These are phyloP conservation scores for Stemphylium beticola DNA, from an alignment of 2,329 filamentous ascomycete species.

Conservation along the genomic window DNA sequence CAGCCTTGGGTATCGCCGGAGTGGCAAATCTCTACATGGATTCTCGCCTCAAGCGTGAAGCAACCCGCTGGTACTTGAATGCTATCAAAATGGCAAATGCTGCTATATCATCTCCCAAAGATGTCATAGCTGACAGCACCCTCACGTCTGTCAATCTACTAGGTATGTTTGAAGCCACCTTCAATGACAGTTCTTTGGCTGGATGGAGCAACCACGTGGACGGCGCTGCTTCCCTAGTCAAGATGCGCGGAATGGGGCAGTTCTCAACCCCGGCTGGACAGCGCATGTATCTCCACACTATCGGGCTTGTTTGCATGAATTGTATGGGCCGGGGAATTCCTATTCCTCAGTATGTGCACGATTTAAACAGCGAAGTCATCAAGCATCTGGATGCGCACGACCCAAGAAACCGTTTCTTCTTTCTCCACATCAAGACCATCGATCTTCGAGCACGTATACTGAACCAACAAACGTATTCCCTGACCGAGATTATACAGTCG, in stretches of 20 bases:
- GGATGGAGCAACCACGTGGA: conserved; percentile 47
- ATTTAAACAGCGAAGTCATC: conserved; percentile 31
- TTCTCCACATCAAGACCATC: conserved; percentile 34
- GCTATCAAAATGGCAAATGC: conserved; percentile 43
- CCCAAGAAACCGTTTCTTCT: conserved; percentile 37
- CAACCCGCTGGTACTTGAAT: conserved; percentile 39
- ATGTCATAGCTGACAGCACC: conserved; percentile 41
- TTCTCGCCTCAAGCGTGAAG: conserved; percentile 32
- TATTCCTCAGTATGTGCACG: conserved; percentile 33
- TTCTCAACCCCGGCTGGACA: conserved; percentile 37
- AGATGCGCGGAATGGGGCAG: conserved; percentile 38
- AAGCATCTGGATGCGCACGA: conserved; percentile 29
- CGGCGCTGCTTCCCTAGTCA: conserved; percentile 42
- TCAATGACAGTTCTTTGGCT: conserved; percentile 35
- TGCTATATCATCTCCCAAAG: conserved; percentile 33
- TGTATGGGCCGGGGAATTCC: conserved; percentile 34
- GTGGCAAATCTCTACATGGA: conserved; percentile 40
- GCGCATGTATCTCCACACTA: conserved; percentile 42
- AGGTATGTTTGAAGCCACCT: conserved; percentile 44
- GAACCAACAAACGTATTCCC: conserved; percentile 15
- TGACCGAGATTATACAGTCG: conserved; percentile 31
- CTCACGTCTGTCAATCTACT: conserved; percentile 35
- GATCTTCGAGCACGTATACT: conserved; percentile 38
- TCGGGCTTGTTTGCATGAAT: conserved; percentile 36
- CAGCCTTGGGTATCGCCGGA: conserved; percentile 43